Base-by-base conservation (phyloP, 2,329 filamentous ascomycete species). In the Verticillium longisporum region DNA sequence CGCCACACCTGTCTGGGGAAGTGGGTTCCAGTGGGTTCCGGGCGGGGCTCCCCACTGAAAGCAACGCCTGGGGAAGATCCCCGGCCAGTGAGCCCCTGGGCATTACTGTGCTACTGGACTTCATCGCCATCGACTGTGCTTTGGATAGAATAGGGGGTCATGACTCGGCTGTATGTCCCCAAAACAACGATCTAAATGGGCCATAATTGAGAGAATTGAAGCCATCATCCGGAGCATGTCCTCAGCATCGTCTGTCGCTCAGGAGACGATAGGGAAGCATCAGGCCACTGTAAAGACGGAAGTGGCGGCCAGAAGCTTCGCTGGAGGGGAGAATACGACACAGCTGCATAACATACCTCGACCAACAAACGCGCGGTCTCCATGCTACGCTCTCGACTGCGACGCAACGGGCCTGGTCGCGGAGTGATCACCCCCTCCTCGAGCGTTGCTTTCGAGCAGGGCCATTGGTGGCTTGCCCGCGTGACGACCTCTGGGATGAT, bases 1-100 rank as follows among this genome's bases (percentile, higher is more conserved):
- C n/a, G 56, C 56, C 59, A 62, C 63, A 65, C 62, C 56, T 36
- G 62, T 65, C 63, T 65, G 63, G 63, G 63, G 63, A 65, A 65
- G 63, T 65, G 63, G 63, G 57, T 59, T 50, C 56, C 32, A 36
- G 45, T 53, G 45, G 45, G 45, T 53, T 53, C 45, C 21, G 34
- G 55, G 63, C 57, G 55, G 58, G 32, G 45, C 57, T 21, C 57
- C 61, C 61, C 56, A 58, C 56, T 58, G 56, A 38, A 50, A 41
- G 37, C 26, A 58, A 15, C 32, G 56, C 37, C 56, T 38, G 15
- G 56, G 56, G 26, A n/a, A 6, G 55, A 13, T 57, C 15, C 9
- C 11, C 18, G 45, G 45, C 45, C 45, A 53, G 45, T 53, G 45
- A 53, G 45, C 45, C 45, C 45, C 45, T 53, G 45, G 10, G 45